Conservation (phyloP, 1,139 yeast species). For the Geotrichum restrictum region DNA sequence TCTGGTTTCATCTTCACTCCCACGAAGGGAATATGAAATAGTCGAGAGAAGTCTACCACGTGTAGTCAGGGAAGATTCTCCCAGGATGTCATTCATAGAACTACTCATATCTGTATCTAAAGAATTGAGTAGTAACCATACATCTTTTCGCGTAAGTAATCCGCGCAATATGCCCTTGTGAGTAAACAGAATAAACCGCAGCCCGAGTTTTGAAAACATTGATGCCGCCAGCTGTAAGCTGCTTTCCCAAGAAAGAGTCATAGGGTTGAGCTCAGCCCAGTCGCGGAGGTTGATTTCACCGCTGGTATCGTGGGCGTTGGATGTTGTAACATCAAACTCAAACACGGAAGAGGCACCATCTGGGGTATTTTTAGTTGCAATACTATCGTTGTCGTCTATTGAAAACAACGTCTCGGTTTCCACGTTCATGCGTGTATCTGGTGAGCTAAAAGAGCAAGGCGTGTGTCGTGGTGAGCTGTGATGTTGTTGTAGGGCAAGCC, state of each 20-base stretch:
- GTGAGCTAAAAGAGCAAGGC: constrained; percentile 25
- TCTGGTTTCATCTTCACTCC: constrained; percentile 20
- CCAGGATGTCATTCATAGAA: constrained; percentile 12
- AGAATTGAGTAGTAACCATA: constrained; percentile 46
- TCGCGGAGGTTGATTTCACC: constrained; percentile 24
- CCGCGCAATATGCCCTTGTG: constrained; percentile 49
- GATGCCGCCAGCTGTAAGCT: constrained; percentile 47
- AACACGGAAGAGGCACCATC: constrained; percentile 9
- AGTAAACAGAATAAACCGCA: constrained; percentile 49
- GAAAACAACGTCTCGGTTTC: constrained; percentile 13
- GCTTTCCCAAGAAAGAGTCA: constrained; percentile 33
- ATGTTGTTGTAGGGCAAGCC: constrained; percentile 30
- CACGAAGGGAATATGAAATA: constrained; percentile 18
- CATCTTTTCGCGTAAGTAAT: constrained; percentile 64
- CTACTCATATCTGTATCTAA: constrained; percentile 19
- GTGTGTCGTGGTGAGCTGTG: constrained; percentile 14
- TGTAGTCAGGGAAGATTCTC: constrained; percentile 14
- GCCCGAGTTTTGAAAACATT: constrained; percentile 52
- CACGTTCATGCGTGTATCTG: constrained; percentile 6
- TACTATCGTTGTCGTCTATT: background rate
- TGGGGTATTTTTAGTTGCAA: background rate
- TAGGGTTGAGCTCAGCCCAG: constrained; percentile 34
- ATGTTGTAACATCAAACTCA: constrained; percentile 9
- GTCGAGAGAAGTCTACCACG: constrained; percentile 21
- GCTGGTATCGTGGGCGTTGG: background rate